Conservation (phyloP, 768 basidiomycete genomes). For the Albatrellus ellisii region DNA sequence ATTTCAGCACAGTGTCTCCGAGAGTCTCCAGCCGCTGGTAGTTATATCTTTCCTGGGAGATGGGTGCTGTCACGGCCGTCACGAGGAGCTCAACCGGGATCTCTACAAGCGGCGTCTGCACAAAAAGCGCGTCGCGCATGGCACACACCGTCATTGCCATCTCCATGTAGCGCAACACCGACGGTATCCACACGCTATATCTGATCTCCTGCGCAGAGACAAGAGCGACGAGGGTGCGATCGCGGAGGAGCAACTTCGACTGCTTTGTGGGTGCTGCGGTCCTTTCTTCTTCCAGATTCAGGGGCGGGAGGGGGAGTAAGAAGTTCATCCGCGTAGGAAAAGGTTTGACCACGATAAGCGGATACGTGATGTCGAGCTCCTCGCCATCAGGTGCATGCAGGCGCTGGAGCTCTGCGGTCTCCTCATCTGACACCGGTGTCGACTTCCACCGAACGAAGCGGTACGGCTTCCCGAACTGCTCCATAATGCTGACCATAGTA, state of each 20-base stretch:
- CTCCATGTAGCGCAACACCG: constrained; percentile 46
- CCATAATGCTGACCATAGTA: constrained; percentile 30
- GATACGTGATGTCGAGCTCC: constrained; percentile 35
- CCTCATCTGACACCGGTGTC: constrained; percentile 28
- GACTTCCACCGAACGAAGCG: constrained; percentile 47
- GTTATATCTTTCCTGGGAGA: constrained; percentile 41
- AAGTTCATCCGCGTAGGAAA: constrained; percentile 44
- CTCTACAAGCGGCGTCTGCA: constrained; percentile 23
- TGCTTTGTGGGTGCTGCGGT: constrained; percentile 10
- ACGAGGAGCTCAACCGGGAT: constrained; percentile 37
- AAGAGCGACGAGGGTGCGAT: constrained; percentile 32
- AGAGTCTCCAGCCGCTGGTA: constrained; percentile 69
- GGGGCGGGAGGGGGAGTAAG: constrained; percentile 31
- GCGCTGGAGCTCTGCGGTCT: constrained; percentile 34
- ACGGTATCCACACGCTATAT: constrained; percentile 48
- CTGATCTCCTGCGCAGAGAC: constrained; percentile 39
- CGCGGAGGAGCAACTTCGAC: constrained; percentile 30
- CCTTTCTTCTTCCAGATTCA: constrained; percentile 17
- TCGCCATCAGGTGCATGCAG: constrained; percentile 21
- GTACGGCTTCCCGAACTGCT: constrained; percentile 30
- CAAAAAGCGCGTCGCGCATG: constrained; percentile 35
- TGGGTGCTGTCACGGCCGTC: constrained; percentile 49
- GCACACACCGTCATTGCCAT: constrained; percentile 38
- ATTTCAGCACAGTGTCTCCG: constrained; percentile 68
- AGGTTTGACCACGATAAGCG: constrained; percentile 43